These are phyloP conservation scores for Flaveria bidentis DNA, from an alignment of 129 eudicot genomes.

Conservation along the genomic window DNA sequence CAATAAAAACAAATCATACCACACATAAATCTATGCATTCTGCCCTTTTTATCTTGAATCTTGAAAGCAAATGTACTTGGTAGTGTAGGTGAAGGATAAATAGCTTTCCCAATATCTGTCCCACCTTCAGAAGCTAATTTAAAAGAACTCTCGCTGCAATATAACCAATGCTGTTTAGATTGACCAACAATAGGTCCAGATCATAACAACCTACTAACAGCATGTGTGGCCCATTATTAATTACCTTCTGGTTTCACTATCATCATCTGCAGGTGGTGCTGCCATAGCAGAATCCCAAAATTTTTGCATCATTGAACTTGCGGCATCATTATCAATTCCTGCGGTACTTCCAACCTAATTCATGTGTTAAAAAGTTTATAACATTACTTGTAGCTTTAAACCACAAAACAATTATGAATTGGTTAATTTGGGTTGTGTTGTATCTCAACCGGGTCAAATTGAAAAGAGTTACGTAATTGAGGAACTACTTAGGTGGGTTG, in stretches of 20 bases:
- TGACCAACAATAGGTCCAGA: constrained; percentile 15
- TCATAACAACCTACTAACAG: neutral
- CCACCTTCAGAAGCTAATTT: constrained; percentile 74
- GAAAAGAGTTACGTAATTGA: neutral
- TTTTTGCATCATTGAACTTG: constrained; percentile 84
- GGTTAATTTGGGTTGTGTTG: neutral
- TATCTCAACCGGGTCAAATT: neutral
- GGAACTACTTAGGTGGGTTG: neutral
- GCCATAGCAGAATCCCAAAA: constrained; percentile 99
- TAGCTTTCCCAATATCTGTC: constrained; percentile 58
- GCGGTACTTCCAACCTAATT: constrained; percentile 77
- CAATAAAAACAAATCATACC: constrained; percentile 48
- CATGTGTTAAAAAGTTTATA: neutral
- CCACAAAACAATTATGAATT: neutral
- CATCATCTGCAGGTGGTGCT: constrained; percentile 72
- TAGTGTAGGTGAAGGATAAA: constrained; percentile 54
- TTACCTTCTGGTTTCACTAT: constrained; percentile 76
- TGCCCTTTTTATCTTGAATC: constrained; percentile 81
- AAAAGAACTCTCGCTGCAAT: constrained; percentile 73
- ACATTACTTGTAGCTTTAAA: constrained; percentile 5
- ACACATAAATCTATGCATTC: constrained; percentile 88
- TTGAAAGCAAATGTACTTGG: constrained; percentile 71
- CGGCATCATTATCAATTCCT: constrained; percentile 72
- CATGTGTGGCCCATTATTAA: constrained; percentile 8
- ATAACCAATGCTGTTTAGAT: constrained; percentile 14